phyloP scores from a whole-genome alignment of 2,329 filamentous ascomycete genomes.

The Bipolaris gigantea region DNA sequence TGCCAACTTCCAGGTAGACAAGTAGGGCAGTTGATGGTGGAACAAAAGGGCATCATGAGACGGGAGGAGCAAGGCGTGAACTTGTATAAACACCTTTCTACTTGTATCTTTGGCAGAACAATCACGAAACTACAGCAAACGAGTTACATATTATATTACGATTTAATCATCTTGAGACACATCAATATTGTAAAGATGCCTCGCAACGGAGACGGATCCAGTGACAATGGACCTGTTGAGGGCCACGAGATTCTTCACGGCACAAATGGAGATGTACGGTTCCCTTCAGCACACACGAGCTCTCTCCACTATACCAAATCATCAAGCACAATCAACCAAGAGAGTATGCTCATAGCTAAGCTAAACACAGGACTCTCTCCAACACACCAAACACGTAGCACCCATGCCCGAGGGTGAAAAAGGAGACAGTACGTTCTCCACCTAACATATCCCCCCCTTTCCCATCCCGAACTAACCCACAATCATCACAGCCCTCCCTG shows the following conservation, averaged over 20 bases:
- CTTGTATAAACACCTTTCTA: background rate
- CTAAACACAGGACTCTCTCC: slow-evolving; percentile 26
- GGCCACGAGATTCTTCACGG: slow-evolving; percentile 46
- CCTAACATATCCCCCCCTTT: no score
- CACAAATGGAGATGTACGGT: slow-evolving; percentile 38
- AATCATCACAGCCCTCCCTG: slow-evolving; percentile 12
- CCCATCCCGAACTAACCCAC: no score
- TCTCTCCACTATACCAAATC: no score
- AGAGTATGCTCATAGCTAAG: background rate
- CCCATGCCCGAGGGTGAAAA: slow-evolving; percentile 40
- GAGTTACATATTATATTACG: background rate
- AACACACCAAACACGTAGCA: slow-evolving; percentile 43
- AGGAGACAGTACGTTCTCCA: slow-evolving; percentile 31
- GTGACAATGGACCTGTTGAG: slow-evolving; percentile 47
- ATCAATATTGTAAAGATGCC: slow-evolving; percentile 34
- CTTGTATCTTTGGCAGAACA: background rate
- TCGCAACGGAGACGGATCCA: slow-evolving; percentile 46
- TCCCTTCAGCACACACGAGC: background rate
- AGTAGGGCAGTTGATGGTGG: background rate
- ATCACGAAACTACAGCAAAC: background rate
- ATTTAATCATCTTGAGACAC: background rate
- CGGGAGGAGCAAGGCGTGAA: background rate
- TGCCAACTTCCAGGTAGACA: slow-evolving; percentile 10
- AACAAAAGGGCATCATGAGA: background rate
- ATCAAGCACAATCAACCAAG: no score